Base-by-base conservation (phyloP, 2,329 filamentous ascomycete species). In the Dothideomycetidae sp. region DNA sequence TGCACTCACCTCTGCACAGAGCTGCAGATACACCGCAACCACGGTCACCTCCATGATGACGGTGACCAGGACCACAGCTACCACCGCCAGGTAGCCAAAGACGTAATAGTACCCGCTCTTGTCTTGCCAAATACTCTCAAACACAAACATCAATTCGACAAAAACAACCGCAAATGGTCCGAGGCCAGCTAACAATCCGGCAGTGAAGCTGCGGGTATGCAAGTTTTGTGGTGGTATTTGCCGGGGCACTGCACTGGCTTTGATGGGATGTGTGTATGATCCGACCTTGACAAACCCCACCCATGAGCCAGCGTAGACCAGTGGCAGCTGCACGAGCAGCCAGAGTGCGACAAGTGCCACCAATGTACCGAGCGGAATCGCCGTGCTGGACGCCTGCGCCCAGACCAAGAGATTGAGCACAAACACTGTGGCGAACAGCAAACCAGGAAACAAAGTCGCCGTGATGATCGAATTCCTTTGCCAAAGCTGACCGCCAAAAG, bases 101-200 rank as follows among this genome's bases (percentile, higher is more conserved):
- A 92, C 77, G 57, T 93, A 93, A 60, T 93, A 93, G 58, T 86
- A 92, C 5, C 81, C 82, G 51, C 75, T 84, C 64, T 92, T 92
- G 59, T 92, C 84, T 56, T 86, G 79, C 81, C 83, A 90, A 21
- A 92, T 58, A 33, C 79, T 85, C 60, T 84, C 81, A 59, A 92
- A 90, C 34, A 90, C 77, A 54, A 86, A 90, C 29, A 88, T 67
- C 10, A 92, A 68, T 60, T 92, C 83, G 51, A 92, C 83, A 56
- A 88, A 90, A 48, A 92, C 77, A 39, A 92, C 82, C 2, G 81
- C 81, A 53, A 93, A 93, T 0, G 84, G 83, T 5, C 88, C 71
- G 12, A 90, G 61, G 1, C 84, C 84, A 0, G 81, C 78, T 7
- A 90, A 60, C 19, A 92, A 60, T 5, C 78, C 66, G 1, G 76